Evolutionary conservation across 1,284 basidiomycete species (phyloP).

Genomic region (Xanthoconium separans): DNA sequence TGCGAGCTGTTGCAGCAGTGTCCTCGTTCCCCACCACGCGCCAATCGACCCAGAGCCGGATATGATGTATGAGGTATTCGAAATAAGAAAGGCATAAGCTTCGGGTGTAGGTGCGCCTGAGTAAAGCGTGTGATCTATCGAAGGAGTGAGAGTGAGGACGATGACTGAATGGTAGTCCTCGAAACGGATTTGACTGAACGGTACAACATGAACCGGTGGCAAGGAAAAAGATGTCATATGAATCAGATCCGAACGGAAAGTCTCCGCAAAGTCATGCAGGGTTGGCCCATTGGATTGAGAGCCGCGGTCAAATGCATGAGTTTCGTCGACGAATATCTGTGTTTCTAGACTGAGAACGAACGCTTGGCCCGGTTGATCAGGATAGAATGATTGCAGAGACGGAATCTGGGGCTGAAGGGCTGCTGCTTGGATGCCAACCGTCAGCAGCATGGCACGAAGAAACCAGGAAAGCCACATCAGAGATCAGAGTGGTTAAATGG

Average conservation of each 20-base stretch:
- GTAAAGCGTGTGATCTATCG: constrained; percentile 26
- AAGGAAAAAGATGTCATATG: constrained; percentile 19
- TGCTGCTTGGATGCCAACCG: not conserved
- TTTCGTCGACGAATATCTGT: constrained; percentile 23
- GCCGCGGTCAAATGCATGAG: constrained; percentile 1
- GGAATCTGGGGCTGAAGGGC: constrained; percentile 26
- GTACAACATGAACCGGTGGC: constrained; percentile 12
- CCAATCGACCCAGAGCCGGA: constrained; percentile 33
- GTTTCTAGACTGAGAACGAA: constrained; percentile 22
- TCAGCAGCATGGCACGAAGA: not conserved
- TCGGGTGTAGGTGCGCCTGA: constrained; percentile 34
- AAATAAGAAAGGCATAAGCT: constrained; percentile 35
- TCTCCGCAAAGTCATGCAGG: constrained; percentile 26
- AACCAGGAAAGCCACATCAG: constrained; percentile 7
- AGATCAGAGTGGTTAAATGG: not conserved
- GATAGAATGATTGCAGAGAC: constrained; percentile 23
- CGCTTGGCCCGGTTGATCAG: constrained; percentile 1
- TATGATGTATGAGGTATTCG: constrained; percentile 29
- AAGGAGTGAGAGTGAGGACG: constrained; percentile 24
- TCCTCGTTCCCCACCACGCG: constrained; percentile 40
- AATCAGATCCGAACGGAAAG: constrained; percentile 23
- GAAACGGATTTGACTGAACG: not conserved
- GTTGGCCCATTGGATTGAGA: constrained; percentile 11
- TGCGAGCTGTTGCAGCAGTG: constrained; percentile 37
- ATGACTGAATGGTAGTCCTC: constrained; percentile 11